These are phyloP conservation scores for Cladosporium austrohemisphaericum DNA, from an alignment of 2,329 filamentous ascomycete species.

Conservation along the genomic window DNA sequence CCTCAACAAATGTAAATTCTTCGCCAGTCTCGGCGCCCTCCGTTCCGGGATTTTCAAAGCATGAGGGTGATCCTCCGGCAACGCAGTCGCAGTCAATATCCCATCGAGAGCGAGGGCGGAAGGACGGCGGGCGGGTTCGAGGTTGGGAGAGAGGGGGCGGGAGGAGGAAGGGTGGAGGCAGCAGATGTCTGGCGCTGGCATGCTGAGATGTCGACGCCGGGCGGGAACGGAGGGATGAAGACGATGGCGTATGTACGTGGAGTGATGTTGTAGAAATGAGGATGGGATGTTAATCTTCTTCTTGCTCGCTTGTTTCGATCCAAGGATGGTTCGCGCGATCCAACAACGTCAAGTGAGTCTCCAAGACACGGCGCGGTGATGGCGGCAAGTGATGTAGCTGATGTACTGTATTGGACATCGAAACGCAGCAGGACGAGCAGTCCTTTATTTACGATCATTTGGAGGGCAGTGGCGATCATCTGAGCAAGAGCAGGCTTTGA, in stretches of 20 bases:
- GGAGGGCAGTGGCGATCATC: too few species aligned
- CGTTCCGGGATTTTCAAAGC: slow-evolving; percentile 23
- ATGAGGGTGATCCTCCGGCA: slow-evolving; percentile 32
- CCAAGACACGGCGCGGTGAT: too few species aligned
- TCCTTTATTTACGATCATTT: too few species aligned
- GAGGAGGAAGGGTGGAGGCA: slow-evolving; percentile 22
- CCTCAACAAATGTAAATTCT: slow-evolving; percentile 22
- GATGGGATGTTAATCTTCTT: too few species aligned
- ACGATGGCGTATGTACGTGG: too few species aligned
- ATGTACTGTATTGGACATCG: too few species aligned
- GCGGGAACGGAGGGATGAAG: neutral
- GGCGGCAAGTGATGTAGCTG: too few species aligned
- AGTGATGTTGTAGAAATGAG: slow-evolving; percentile 8
- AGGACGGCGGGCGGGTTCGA: neutral
- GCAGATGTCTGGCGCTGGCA: slow-evolving; percentile 17
- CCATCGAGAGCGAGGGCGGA: slow-evolving; percentile 16
- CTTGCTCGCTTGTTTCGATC: too few species aligned
- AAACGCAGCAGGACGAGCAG: too few species aligned
- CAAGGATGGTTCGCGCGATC: slow-evolving; percentile 5
- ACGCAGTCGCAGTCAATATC: slow-evolving; percentile 27
- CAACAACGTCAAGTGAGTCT: too few species aligned
- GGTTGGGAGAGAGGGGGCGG: slow-evolving; percentile 19
- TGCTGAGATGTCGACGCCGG: neutral
- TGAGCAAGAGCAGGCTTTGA: too few species aligned
- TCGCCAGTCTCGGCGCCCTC: slow-evolving; percentile 6